These are phyloP conservation scores for Phytopythium cucurbitacearum DNA, from an alignment of 352 stramenopile genomes.

Conservation along the genomic window DNA sequence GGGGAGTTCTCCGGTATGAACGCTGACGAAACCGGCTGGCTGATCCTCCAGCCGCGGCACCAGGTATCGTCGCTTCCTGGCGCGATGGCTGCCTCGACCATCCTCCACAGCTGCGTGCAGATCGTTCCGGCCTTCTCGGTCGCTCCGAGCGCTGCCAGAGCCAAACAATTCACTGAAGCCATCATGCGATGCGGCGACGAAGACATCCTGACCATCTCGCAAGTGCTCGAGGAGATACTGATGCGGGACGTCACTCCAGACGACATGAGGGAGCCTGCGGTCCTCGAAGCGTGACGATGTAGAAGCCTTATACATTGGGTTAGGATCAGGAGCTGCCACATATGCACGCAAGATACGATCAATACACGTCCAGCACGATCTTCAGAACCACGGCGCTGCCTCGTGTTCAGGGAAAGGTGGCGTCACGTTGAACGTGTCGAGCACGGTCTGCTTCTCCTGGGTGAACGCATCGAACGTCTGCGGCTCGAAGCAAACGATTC, in stretches of 20 bases:
- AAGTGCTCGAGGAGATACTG: constrained; percentile 10
- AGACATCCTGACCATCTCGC: constrained; percentile 11
- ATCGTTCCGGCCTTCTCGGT: constrained; percentile 20
- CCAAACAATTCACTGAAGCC: constrained; percentile 15
- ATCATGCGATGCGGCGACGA: constrained; percentile 8
- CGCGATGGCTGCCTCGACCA: not conserved
- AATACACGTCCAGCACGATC: too few species aligned
- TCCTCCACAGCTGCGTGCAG: constrained; percentile 27
- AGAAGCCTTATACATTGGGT: too few species aligned
- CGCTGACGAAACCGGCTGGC: constrained; percentile 20
- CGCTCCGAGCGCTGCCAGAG: constrained; percentile 1
- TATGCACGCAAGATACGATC: too few species aligned
- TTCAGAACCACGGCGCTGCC: too few species aligned
- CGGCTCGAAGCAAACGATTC: constrained; percentile 47
- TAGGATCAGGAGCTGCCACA: too few species aligned
- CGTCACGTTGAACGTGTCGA: constrained; percentile 30
- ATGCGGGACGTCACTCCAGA: constrained; percentile 1
- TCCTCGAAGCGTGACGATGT: too few species aligned
- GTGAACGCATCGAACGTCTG: constrained; percentile 36
- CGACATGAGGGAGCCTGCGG: not conserved
- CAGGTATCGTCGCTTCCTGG: not conserved
- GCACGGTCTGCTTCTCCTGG: constrained; percentile 13
- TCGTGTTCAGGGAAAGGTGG: constrained; percentile 11
- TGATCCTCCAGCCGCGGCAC: constrained; percentile 6
- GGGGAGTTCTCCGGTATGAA: constrained; percentile 11